Conservation (phyloP, 2,329 filamentous ascomycete species). For the Sporothrix sp. region DNA sequence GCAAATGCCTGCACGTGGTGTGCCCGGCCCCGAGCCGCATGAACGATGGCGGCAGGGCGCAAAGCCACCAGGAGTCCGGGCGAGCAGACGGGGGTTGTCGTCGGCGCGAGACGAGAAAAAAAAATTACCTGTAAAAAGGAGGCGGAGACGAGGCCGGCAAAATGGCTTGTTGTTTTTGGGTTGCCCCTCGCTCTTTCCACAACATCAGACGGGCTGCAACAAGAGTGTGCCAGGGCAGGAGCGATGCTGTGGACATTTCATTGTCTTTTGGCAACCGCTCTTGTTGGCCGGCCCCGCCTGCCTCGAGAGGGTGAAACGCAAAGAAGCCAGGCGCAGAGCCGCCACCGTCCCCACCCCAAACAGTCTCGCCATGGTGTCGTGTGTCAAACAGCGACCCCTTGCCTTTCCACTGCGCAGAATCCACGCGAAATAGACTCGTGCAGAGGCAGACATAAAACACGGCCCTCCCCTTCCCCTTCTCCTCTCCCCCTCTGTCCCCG, state of each 20-base stretch:
- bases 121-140: too few relatives aligned
- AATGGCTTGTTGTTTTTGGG: too few relatives aligned
- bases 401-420: too few relatives aligned
- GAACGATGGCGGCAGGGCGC: conserved; percentile 5
- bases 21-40: too few relatives aligned
- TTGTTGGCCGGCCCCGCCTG: not conserved
- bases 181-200: not conserved
- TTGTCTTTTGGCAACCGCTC: not conserved
- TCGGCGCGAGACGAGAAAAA: too few relatives aligned
- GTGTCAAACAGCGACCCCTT: not conserved
- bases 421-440: too few relatives aligned
- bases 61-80: conserved; percentile 4
- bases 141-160: not conserved
- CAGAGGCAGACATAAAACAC: conserved; percentile 1
- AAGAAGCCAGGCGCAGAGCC: too few relatives aligned
- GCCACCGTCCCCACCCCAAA: too few relatives aligned
- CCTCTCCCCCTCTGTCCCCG: too few relatives aligned
- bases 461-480: not conserved
- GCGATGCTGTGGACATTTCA: not conserved
- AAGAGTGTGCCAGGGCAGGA: not conserved
- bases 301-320: not conserved
- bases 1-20: not conserved
- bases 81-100: not conserved
- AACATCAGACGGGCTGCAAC: not conserved
- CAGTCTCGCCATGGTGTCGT: conserved; percentile 10